Evolutionary conservation across 805 yeast species (phyloP).

Genomic region (Kodamaea fukazawae): DNA sequence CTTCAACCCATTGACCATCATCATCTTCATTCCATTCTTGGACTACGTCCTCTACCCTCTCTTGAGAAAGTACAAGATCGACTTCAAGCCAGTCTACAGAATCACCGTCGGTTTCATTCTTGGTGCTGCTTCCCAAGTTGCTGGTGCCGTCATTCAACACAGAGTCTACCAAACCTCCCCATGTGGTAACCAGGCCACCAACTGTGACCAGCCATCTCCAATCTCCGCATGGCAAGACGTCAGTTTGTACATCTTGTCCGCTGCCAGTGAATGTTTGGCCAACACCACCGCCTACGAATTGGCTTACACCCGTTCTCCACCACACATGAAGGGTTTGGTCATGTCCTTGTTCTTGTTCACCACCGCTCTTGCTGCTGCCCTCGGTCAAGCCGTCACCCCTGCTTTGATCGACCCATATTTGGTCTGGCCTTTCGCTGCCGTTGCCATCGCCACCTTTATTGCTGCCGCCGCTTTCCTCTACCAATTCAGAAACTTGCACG

Average conservation of each 20-base stretch:
- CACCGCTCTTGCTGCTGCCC: constrained; percentile 48
- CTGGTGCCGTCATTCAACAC: constrained; percentile 51
- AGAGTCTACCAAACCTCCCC: constrained; percentile 48
- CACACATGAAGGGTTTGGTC: constrained; percentile 49
- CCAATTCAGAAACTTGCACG: constrained; percentile 40
- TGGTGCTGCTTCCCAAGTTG: constrained; percentile 46
- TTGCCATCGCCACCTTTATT: constrained; percentile 35
- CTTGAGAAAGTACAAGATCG: constrained; percentile 40
- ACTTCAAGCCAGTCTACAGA: constrained; percentile 43
- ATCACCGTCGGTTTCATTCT: constrained; percentile 48
- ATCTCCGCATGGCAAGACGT: constrained; percentile 31
- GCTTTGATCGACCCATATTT: constrained; percentile 41
- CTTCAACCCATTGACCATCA: constrained; percentile 54
- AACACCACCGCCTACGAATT: constrained; percentile 51
- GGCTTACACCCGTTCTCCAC: constrained; percentile 53
- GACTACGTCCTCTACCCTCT: constrained; percentile 48
- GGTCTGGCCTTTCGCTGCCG: constrained; percentile 42
- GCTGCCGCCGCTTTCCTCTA: constrained; percentile 32
- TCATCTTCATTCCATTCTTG: constrained; percentile 49
- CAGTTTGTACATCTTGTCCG: constrained; percentile 40
- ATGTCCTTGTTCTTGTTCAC: constrained; percentile 45
- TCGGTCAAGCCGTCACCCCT: constrained; percentile 41
- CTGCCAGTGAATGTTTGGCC: constrained; percentile 54
- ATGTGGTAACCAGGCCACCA: constrained; percentile 47
- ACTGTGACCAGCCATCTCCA: constrained; percentile 29